These are phyloP conservation scores for Amaranthus palmeri DNA, from an alignment of 148 eudicot species.

Conservation along the genomic window DNA sequence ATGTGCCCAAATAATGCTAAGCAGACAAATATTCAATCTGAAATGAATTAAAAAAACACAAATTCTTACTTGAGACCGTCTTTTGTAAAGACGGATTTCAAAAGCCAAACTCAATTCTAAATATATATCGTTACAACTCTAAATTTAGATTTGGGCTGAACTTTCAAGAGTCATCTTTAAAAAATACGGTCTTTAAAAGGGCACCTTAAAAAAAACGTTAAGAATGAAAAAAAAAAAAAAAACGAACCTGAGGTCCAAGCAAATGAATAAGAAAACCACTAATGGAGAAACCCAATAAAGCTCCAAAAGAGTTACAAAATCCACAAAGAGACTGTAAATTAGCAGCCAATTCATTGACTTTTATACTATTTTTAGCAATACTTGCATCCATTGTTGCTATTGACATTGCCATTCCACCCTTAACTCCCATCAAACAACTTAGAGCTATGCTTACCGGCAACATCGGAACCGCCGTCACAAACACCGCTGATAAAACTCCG, in stretches of 20 bases:
- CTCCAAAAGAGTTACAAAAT: constrained; percentile 46
- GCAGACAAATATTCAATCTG: no score
- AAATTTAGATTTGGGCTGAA: no score
- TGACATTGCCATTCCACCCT: constrained; percentile 41
- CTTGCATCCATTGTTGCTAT: constrained; percentile 58
- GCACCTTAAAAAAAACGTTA: no score
- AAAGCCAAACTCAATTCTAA: no score
- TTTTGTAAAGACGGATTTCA: no score
- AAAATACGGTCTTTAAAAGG: no score
- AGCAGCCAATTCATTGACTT: constrained; percentile 44
- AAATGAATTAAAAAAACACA: not conserved
- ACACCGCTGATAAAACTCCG: constrained; percentile 36
- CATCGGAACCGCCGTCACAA: constrained; percentile 25
- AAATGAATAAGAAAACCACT: constrained; percentile 59
- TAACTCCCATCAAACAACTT: constrained; percentile 38
- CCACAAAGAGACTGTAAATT: constrained; percentile 62
- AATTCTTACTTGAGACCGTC: no score
- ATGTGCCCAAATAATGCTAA: no score
- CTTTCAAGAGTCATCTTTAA: no score
- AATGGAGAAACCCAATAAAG: constrained; percentile 43
- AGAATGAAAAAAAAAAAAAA: not conserved
- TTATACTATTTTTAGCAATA: constrained; percentile 53
- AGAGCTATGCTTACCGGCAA: constrained; percentile 36
- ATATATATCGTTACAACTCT: no score
- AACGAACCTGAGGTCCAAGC: constrained; percentile 60